Base-by-base conservation (phyloP, 768 basidiomycete species). In the Kwoniella sp. region DNA sequence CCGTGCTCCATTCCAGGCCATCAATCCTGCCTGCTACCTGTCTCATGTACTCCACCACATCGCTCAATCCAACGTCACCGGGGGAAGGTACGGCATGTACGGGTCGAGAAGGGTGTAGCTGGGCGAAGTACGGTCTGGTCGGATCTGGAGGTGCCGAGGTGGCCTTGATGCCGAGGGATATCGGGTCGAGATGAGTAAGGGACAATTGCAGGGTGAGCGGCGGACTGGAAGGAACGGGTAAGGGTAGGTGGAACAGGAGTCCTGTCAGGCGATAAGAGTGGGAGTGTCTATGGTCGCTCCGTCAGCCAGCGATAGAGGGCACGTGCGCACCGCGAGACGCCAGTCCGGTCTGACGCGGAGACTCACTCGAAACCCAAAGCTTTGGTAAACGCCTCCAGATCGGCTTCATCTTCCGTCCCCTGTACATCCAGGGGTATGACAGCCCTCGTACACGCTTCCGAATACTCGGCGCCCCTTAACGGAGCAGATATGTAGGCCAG, bases 331-430 rank as follows among this genome's bases (percentile, higher is more conserved):
- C n/a, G n/a, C n/a, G n/a, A n/a, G n/a, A n/a, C n/a, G n/a, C n/a
- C n/a, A n/a, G 15, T 39, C 19, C 37, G 14, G 59, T 56, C 19
- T 42, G 46, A 25, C 57, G 58, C 17, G n/a, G 36, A n/a, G 8
- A 69, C 65, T 54, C 52, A 66, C 67, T 38, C 46, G 36, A 69
- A 64, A 27, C 62, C 67, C 20, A 69, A 23, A 11, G 38, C 25
- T 19, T 45, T 29, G 3, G 66, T 50, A 40, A 66, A 69, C 6
- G 38, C 57, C 45, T 62, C 46, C 8, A 64, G 53, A 7, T 63
- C 62, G 22, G 31, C 31, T 15, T 36, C 15, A 22, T 33, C 39
- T n/a, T 28, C 29, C 31, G 31, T 10, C 2, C 60, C 55, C 2
- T 39, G 49, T 20, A 66, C 44, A 19, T 62, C 59, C 8, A 66